These are phyloP conservation scores for Bolboschoenus planiculmis DNA, from an alignment of 176 grass and related monocot genomes.

Conservation along the genomic window DNA sequence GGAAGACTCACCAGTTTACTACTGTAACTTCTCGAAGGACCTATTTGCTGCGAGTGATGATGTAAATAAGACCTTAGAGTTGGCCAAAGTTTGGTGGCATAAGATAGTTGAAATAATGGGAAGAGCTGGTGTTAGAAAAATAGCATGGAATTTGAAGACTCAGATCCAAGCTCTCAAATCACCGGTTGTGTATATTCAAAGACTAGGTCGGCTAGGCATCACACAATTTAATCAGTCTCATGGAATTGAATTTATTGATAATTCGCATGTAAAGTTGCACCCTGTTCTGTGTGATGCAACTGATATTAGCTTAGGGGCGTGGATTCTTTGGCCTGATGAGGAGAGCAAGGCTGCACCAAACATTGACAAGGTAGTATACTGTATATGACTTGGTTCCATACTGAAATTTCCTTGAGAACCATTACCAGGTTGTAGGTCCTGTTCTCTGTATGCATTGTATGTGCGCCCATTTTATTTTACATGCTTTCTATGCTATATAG, in stretches of 20 bases:
- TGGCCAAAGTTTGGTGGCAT: constrained; percentile 62
- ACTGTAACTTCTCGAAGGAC: constrained; percentile 86
- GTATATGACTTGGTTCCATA: neutral
- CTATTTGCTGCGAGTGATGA: constrained; percentile 29
- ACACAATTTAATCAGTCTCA: constrained; percentile 44
- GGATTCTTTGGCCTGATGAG: constrained; percentile 94
- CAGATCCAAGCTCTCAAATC: constrained; percentile 88
- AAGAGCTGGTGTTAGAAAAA: constrained; percentile 51
- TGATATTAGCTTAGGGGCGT: constrained; percentile 64
- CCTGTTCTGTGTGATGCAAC: constrained; percentile 58
- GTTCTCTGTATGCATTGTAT: neutral
- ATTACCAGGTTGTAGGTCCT: neutral
- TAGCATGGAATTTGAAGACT: constrained; percentile 82
- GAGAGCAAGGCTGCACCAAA: constrained; percentile 76
- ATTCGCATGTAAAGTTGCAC: constrained; percentile 56
- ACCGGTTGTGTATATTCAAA: constrained; percentile 65
- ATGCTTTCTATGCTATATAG: neutral
- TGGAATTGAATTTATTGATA: constrained; percentile 51
- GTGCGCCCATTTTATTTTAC: neutral
- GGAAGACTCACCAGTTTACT: constrained; percentile 78
- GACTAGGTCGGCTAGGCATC: constrained; percentile 42
- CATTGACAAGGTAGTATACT: constrained; percentile 65
- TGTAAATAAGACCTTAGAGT: constrained; percentile 41
- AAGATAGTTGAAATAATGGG: constrained; percentile 64
- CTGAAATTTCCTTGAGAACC: neutral